Conservation (phyloP, 2,329 filamentous ascomycete genomes). For the Aspergillus persii region DNA sequence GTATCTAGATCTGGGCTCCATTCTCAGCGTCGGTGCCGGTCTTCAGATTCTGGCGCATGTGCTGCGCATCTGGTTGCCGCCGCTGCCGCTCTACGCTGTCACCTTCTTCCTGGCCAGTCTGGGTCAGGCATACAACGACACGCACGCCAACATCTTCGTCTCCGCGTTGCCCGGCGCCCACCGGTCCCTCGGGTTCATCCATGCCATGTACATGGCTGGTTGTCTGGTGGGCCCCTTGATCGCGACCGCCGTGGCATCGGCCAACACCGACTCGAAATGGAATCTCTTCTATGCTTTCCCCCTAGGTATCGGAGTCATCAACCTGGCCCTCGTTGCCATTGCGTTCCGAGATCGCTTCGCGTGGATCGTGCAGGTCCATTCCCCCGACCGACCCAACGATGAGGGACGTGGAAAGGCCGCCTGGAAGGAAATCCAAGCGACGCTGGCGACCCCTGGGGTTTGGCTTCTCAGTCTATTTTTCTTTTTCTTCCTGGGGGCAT, state of each 20-base stretch:
- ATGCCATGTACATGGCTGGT: slow-evolving; percentile 60
- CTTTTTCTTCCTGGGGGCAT: slow-evolving; percentile 61
- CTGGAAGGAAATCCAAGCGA: slow-evolving; percentile 24
- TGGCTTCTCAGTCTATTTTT: slow-evolving; percentile 63
- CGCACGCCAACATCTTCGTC: slow-evolving; percentile 63
- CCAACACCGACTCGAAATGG: slow-evolving; percentile 44
- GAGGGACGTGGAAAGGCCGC: not conserved
- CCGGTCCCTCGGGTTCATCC: slow-evolving; percentile 62
- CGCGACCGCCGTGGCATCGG: slow-evolving; percentile 51
- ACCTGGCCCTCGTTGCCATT: slow-evolving; percentile 47
- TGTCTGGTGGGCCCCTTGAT: slow-evolving; percentile 58
- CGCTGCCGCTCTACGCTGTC: slow-evolving; percentile 56
- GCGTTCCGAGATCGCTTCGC: slow-evolving; percentile 49
- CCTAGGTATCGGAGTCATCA: slow-evolving; percentile 52
- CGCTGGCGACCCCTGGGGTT: slow-evolving; percentile 31
- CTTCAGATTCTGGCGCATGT: slow-evolving; percentile 50
- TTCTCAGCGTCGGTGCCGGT: slow-evolving; percentile 56
- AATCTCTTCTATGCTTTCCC: slow-evolving; percentile 57
- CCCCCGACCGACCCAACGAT: not conserved
- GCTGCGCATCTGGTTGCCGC: slow-evolving; percentile 56
- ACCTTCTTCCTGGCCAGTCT: slow-evolving; percentile 59
- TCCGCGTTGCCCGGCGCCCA: slow-evolving; percentile 53
- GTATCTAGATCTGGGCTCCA: slow-evolving; percentile 55
- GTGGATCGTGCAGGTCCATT: slow-evolving; percentile 6
- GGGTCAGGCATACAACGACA: slow-evolving; percentile 63